phyloP scores from a whole-genome alignment of 2,329 filamentous ascomycete genomes.

The Xylaria polymorpha region DNA sequence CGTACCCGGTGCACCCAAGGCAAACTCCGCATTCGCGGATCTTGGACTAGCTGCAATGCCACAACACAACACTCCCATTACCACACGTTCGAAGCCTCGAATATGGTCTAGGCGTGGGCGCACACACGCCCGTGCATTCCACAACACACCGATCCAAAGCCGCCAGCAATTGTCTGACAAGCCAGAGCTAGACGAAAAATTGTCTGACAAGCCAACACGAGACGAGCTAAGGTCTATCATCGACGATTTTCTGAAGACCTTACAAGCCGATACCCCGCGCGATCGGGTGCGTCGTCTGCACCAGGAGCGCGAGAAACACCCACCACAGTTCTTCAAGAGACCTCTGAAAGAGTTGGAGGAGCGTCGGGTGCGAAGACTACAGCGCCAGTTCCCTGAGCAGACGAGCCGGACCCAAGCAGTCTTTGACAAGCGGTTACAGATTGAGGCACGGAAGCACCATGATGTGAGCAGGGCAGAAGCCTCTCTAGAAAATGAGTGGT shows the following conservation, averaged over 20 bases:
- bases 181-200: background rate
- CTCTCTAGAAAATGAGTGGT: background rate
- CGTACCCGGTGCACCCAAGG: background rate
- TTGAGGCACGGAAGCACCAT: conserved; percentile 17
- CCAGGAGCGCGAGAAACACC: conserved; percentile 28
- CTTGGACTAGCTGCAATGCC: conserved; percentile 34
- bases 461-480: background rate
- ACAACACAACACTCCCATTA: background rate
- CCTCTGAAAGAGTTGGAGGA: conserved; percentile 7
- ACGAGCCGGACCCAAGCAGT: conserved; percentile 27
- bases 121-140: conserved; percentile 25
- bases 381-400: conserved; percentile 28
- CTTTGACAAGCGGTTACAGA: conserved; percentile 24
- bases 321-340: conserved; percentile 17
- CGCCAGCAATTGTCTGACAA: background rate
- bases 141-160: conserved; percentile 12
- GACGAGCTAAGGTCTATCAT: conserved; percentile 35
- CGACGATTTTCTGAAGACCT: conserved; percentile 38
- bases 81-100: conserved; percentile 8
- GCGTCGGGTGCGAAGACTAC: conserved; percentile 14
- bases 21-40: conserved; percentile 24
- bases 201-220: background rate
- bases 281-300: conserved; percentile 34
- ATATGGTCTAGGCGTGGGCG: background rate
- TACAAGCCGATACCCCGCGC: conserved; percentile 29